Conservation (phyloP, 2,329 filamentous ascomycete species). For the Fusarium mangiferae region DNA sequence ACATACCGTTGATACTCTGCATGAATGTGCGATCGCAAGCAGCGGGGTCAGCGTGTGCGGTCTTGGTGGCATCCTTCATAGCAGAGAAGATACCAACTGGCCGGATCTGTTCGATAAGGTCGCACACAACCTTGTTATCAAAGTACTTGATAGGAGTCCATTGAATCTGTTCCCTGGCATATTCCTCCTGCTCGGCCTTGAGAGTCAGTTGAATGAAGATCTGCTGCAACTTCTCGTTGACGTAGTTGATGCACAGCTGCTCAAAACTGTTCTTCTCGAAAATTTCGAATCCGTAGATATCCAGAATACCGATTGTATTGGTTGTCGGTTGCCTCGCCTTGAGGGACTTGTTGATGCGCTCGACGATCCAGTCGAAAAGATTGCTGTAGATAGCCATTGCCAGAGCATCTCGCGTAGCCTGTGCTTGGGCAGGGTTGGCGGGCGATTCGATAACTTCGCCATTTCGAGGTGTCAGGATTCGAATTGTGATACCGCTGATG, state of each 20-base stretch:
- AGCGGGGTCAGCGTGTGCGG: conserved; percentile 93
- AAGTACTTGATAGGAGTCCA: conserved; percentile 99
- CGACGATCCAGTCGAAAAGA: conserved; percentile 98
- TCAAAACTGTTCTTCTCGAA: conserved; percentile 99
- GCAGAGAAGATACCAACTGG: conserved; percentile 95
- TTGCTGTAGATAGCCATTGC: conserved; percentile 98
- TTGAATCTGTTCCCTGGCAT: conserved; percentile 93
- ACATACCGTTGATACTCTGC: conserved; percentile 89
- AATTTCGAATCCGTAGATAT: conserved; percentile 99
- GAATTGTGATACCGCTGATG: conserved; percentile 87
- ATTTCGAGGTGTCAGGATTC: conserved; percentile 78
- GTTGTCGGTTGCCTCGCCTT: conserved; percentile 78
- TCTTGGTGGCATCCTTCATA: conserved; percentile 97
- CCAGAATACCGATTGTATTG: conserved; percentile 94
- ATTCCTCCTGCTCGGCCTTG: conserved; percentile 98
- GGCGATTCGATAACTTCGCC: conserved; percentile 78
- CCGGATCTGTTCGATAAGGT: conserved; percentile 90
- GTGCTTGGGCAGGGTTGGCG: conserved; percentile 87
- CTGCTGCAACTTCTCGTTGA: conserved; percentile 98
- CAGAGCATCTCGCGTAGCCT: conserved; percentile 87
- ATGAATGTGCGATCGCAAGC: conserved; percentile 97
- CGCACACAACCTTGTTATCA: conserved; percentile 98
- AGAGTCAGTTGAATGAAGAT: conserved; percentile 98
- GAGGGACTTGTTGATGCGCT: conserved; percentile 88
- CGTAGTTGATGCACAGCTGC: conserved; percentile 99